Conservation (phyloP, 345 rosid genomes). For the Turnera subulata region DNA sequence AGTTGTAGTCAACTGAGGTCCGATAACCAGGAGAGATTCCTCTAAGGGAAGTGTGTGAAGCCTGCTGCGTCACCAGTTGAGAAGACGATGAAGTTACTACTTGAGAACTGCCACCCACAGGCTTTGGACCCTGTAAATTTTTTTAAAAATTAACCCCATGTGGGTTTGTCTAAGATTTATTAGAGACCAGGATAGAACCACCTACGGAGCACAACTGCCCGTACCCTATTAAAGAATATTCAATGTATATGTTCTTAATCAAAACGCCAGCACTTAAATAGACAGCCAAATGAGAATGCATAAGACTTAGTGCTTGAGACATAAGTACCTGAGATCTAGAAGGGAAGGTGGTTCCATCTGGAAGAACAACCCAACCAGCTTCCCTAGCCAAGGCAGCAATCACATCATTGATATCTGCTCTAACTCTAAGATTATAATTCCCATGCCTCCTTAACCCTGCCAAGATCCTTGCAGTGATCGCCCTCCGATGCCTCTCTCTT, state of each 20-base stretch:
- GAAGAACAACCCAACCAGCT: conserved; percentile 99
- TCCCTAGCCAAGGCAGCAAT: conserved; percentile 99
- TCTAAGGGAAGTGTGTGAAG: conserved; percentile 53
- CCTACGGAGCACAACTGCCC: no score
- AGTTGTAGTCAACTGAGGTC: conserved; percentile 61
- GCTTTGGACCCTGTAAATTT: conserved; percentile 68
- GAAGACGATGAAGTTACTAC: conserved; percentile 54
- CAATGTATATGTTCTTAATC: no score
- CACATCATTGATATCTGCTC: conserved; percentile 99
- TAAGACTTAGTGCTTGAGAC: conserved; percentile 5
- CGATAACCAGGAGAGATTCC: conserved; percentile 54
- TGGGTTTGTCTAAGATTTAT: no score
- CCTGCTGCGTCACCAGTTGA: conserved; percentile 58
- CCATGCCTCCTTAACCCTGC: conserved; percentile 97
- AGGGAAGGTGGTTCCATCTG: conserved; percentile 99
- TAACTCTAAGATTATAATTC: conserved; percentile 93
- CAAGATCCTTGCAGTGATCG: conserved; percentile 95
- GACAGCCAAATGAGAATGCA: no score
- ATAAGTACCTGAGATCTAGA: conserved; percentile 81
- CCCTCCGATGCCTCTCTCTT: conserved; percentile 94
- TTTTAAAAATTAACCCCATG: no score
- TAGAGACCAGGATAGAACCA: no score
- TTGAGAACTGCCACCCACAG: conserved; percentile 55
- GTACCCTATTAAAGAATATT: no score
- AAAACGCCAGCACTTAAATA: no score